A percentile compares a stretch with the other conserved stretches of the same genome.
phyloP scores from a whole-genome alignment of 768 basidiomycete genomes.

The Boletus rex-veris region DNA sequence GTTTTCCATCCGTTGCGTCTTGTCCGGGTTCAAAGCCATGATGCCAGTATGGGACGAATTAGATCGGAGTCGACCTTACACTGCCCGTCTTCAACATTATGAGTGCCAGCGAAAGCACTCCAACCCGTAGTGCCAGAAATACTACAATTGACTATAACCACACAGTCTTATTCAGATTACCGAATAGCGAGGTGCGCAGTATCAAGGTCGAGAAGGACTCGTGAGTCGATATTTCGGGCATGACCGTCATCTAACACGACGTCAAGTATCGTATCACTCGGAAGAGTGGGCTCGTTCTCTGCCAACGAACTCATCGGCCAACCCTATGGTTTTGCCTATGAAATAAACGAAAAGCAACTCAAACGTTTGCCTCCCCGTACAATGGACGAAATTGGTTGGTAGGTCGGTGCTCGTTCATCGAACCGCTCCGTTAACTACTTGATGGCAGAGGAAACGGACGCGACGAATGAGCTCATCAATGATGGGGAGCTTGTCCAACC shows the following conservation, averaged over 20 bases:
- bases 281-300: slow-evolving; percentile 83
- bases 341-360: slow-evolving; percentile 73
- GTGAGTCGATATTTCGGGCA: slow-evolving; percentile 42
- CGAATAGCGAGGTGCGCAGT: slow-evolving; percentile 74
- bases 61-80: background rate
- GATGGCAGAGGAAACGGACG: slow-evolving; percentile 84
- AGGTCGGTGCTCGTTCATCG: slow-evolving; percentile 1
- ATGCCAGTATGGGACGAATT: background rate
- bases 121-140: slow-evolving; percentile 11
- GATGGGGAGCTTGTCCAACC: slow-evolving; percentile 84
- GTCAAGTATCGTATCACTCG: slow-evolving; percentile 65
- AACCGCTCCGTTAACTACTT: slow-evolving; percentile 1
- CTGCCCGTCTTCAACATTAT: slow-evolving; percentile 9
- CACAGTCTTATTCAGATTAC: slow-evolving; percentile 74
- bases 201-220: slow-evolving; percentile 68
- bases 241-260: slow-evolving; percentile 1
- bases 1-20: background rate
- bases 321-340: slow-evolving; percentile 86
- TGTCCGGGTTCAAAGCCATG: slow-evolving; percentile 12
- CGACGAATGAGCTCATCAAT: slow-evolving; percentile 94
- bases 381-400: slow-evolving; percentile 75
- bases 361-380: slow-evolving; percentile 57
- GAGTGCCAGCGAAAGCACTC: slow-evolving; percentile 11
- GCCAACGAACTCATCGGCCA: slow-evolving; percentile 75
- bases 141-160: slow-evolving; percentile 60